These are phyloP conservation scores for Fusarium temperatum DNA, from an alignment of 2,329 filamentous ascomycete species.

Conservation along the genomic window DNA sequence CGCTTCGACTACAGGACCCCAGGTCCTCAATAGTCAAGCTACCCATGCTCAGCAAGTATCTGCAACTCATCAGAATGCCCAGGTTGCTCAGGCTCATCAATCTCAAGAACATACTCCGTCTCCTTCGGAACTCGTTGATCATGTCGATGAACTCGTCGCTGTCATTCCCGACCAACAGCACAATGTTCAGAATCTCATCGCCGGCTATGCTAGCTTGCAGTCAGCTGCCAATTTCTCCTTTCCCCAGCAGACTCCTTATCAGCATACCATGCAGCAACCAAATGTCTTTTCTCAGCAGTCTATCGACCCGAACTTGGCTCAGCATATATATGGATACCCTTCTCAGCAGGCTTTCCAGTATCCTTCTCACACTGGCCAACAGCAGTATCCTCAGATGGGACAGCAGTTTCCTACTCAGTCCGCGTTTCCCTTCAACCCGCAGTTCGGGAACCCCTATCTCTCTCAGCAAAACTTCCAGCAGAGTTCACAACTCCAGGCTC, in stretches of 20 bases:
- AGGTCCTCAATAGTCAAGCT: not conserved
- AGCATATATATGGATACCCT: not conserved
- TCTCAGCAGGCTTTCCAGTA: not conserved
- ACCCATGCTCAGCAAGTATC: not conserved
- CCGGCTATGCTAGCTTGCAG: not conserved
- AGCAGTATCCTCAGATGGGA: not conserved
- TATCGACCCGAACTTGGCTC: not conserved
- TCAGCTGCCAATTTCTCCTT: not conserved
- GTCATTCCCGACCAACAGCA: not conserved
- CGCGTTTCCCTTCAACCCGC: not conserved
- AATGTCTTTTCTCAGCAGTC: not conserved
- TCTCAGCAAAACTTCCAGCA: not conserved
- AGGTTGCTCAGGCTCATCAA: not conserved
- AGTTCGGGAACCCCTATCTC: not conserved
- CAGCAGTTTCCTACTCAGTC: not conserved
- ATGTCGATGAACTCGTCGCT: not conserved
- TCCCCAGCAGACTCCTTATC: not conserved
- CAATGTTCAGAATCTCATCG: not conserved
- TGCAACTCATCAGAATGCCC: not conserved
- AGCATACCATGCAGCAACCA: not conserved
- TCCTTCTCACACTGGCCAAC: not conserved
- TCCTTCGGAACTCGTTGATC: not conserved
- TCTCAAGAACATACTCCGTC: not conserved
- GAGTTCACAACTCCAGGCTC: not conserved
- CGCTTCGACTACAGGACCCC: not conserved